These are phyloP conservation scores for Rhizopogon vulgaris DNA, from an alignment of 768 basidiomycete genomes.

Conservation along the genomic window DNA sequence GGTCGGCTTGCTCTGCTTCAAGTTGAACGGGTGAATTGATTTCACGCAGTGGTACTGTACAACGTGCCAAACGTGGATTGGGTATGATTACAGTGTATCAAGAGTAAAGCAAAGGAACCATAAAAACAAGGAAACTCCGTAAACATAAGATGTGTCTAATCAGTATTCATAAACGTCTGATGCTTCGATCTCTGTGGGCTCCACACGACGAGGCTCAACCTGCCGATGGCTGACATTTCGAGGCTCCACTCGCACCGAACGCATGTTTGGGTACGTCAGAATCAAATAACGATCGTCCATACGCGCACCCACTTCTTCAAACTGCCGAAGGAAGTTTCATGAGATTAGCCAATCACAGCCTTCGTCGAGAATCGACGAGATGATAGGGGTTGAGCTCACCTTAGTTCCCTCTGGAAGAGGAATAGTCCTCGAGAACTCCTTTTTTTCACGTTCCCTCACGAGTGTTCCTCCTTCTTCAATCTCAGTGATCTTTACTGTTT, in stretches of 20 bases:
- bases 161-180: slow-evolving; percentile 27
- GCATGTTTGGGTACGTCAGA: slow-evolving; percentile 55
- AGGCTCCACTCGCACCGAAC: slow-evolving; percentile 28
- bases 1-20: background rate
- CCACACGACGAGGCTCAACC: slow-evolving; percentile 24
- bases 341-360: slow-evolving; percentile 1
- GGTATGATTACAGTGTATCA: slow-evolving; percentile 6
- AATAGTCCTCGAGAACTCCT: slow-evolving; percentile 58
- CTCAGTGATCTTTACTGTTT: slow-evolving; percentile 51
- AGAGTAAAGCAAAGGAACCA: slow-evolving; percentile 6
- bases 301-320: slow-evolving; percentile 66
- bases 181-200: slow-evolving; percentile 26
- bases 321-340: slow-evolving; percentile 33
- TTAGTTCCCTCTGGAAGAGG: slow-evolving; percentile 71
- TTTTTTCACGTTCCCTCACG: slow-evolving; percentile 60
- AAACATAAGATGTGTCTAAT: slow-evolving; percentile 7
- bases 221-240: slow-evolving; percentile 18
- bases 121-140: slow-evolving; percentile 5
- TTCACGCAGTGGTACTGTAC: background rate
- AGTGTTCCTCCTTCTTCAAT: slow-evolving; percentile 54
- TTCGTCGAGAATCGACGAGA: background rate
- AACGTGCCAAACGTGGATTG: background rate
- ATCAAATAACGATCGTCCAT: slow-evolving; percentile 57
- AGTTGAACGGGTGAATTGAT: background rate
- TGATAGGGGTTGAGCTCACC: slow-evolving; percentile 31